A percentile compares a stretch with the other conserved stretches of the same genome.
These are phyloP conservation scores for Aspergillus neotritici DNA, from an alignment of 2,329 filamentous ascomycete species.

Conservation along the genomic window DNA sequence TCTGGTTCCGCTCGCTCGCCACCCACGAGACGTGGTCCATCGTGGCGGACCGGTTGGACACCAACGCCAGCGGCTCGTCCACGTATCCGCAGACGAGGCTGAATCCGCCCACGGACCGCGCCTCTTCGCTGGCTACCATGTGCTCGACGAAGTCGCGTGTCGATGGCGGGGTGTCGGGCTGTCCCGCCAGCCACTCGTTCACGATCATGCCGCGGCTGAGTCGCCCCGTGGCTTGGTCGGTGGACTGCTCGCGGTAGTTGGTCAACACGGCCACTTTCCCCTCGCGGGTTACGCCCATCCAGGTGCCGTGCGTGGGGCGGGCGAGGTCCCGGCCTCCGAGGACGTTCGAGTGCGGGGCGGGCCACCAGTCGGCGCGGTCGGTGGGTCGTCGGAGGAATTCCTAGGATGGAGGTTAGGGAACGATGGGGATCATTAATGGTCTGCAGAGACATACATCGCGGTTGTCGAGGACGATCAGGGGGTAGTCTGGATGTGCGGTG, in stretches of 20 bases:
- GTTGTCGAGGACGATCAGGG: slow-evolving; percentile 63
- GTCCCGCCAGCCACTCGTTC: slow-evolving; percentile 52
- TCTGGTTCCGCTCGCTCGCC: slow-evolving; percentile 45
- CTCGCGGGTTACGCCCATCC: slow-evolving; percentile 57
- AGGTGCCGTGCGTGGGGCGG: slow-evolving; percentile 56
- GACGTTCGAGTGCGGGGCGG: slow-evolving; percentile 49
- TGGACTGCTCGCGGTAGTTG: slow-evolving; percentile 56
- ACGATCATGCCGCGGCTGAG: slow-evolving; percentile 55
- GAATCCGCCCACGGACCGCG: slow-evolving; percentile 58
- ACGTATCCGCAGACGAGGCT: slow-evolving; percentile 56
- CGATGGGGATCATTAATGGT: not conserved
- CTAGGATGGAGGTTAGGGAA: slow-evolving; percentile 27
- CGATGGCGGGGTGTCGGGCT: slow-evolving; percentile 34
- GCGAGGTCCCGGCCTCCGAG: slow-evolving; percentile 59
- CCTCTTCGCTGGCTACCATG: slow-evolving; percentile 50
- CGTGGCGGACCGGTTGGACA: slow-evolving; percentile 57
- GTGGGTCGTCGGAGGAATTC: slow-evolving; percentile 60
- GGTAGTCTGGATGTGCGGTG: slow-evolving; percentile 63
- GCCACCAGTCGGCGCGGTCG: slow-evolving; percentile 56
- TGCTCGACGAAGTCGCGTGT: slow-evolving; percentile 50
- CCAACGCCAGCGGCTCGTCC: slow-evolving; percentile 50
- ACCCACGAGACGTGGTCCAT: slow-evolving; percentile 50
- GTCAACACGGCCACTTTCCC: slow-evolving; percentile 59
- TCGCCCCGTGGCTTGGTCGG: slow-evolving; percentile 42
- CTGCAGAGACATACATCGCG: slow-evolving; percentile 53